Base-by-base conservation (phyloP, 306 rosid species). In the Rubus parviflorus region DNA sequence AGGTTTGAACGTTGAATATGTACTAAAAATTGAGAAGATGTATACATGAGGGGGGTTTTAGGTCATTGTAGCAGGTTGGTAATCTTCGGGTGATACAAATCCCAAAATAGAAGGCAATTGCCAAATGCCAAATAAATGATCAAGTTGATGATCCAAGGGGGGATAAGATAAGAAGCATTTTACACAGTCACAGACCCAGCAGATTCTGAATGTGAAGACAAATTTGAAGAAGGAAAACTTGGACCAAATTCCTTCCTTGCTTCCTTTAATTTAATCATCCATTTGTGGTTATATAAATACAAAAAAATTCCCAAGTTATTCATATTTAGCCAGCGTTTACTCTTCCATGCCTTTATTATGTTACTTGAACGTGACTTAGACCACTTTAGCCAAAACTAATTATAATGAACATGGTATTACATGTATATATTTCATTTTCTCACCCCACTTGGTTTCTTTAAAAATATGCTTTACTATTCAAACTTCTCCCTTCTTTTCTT, bases 141-240 rank as follows among this genome's bases (percentile, higher is more conserved):
- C 88, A 68, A 85, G 46, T 85, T 85, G 88, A 73, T 40, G 3
- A 30, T 30, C 35, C 35, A 75, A 52, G 58, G 54, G 80, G 71
- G 70, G 15, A 65, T 65, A 38, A 79, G 76, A 47, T 66, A 6
- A 62, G 56, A 23, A 75, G 46, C 46, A 42, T 42, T 64, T 38
- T 51, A n/a, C 22, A 4, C 17, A 37, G 45, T 45, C 51, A 10
- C 23, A 63, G 17, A 9, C 57, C 7, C 11, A 10, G 23, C 17
- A 25, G 25, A n/a, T 10, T 35, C 30, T 9, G 23, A 22, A 37
- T 19, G 9, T 5, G 20, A 72, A 61, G 60, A 43, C 70, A 25
- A 46, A 9, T 46, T 9, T 67, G 72, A 67, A 43, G 13, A 25
- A 58, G 69, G 68, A 60, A 10, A 65, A 75, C 54, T 68, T 58